Base-by-base conservation (phyloP, 1,139 yeast species). In the Kluyveromyces sp. region DNA sequence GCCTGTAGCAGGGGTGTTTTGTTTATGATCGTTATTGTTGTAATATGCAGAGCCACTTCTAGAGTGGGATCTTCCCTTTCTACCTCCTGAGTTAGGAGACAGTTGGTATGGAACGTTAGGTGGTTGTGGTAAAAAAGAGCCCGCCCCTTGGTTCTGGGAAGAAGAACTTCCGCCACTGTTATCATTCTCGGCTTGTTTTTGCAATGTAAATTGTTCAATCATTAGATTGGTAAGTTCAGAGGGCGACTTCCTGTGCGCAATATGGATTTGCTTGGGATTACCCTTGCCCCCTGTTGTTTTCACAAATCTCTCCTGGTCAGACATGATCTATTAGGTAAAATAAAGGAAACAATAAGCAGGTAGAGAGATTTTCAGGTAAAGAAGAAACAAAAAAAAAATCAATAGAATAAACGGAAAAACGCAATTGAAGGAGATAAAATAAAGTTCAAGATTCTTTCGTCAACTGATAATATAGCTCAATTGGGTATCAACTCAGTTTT, bases 191-290 rank as follows among this genome's bases (percentile, higher is more conserved):
- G 89, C 74, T 64, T 90, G 97, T 58, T 94, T 88, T 65, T 90
- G 97, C 50, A 92, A 75, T 53, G 92, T 89, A 66, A 90, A 80
- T 63, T 89, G 97, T 65, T 89, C 96, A 58, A 86, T 81, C 96
- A 92, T 90, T 53, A 92, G 72, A 49, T 86, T 86, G n/a, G 97
- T 90, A 64, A 92, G 74, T 65, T 92, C 98, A 56, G 92, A 81
- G 27, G 97, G 97, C 3, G 97, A 85, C 51, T 96, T 77, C 60
- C 97, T 77, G 62, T 90, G 97, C 28, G 97, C 97, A 56, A 90
- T 89, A 67, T 88, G 95, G 54, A 90, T 67, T 45, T 74, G 74
- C 52, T 70, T 72, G 26, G 79, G 79, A 32, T 55, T 58, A 48
- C 70, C 69, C 50, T 65, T 67, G 26, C 71, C 68, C 21, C 67